A percentile compares a stretch with the other conserved stretches of the same genome.
phyloP scores from a whole-genome alignment of 2,329 filamentous ascomycete species.

The Penicillium brevicompactum region DNA sequence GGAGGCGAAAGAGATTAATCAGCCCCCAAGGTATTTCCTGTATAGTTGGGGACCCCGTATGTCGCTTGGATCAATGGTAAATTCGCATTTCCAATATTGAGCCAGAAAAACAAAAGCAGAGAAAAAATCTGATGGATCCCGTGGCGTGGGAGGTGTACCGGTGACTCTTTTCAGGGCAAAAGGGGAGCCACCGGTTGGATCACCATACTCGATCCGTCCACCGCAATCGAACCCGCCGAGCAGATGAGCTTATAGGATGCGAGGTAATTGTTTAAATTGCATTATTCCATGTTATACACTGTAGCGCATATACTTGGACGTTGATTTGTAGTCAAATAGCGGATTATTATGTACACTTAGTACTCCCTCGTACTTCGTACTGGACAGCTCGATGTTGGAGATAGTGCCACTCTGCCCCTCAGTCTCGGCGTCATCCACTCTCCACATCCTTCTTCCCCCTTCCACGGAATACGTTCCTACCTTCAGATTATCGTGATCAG shows the following conservation, averaged over 20 bases:
- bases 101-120: not conserved
- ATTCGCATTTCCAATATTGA: not conserved
- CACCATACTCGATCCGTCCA: slow-evolving; percentile 19
- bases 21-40: not conserved
- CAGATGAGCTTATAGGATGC: not conserved
- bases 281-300: slow-evolving; percentile 2
- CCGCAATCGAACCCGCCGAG: slow-evolving; percentile 11
- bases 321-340: no score
- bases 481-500: slow-evolving; percentile 11
- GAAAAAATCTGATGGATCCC: slow-evolving; percentile 13
- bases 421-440: slow-evolving; percentile 8
- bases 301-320: not conserved
- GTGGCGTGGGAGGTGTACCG: slow-evolving; percentile 13
- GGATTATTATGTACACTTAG: no score
- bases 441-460: not conserved
- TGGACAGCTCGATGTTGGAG: not conserved
- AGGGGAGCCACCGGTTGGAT: slow-evolving; percentile 13
- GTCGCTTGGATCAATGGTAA: not conserved
- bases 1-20: not conserved
- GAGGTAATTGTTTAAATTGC: no score
- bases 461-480: not conserved
- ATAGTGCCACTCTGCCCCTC: slow-evolving; percentile 11
- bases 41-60: not conserved
- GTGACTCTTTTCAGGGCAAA: slow-evolving; percentile 25
- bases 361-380: no score